These are phyloP conservation scores for Apiotrichum akiyoshidainum DNA, from an alignment of 1,284 basidiomycete species.

Conservation along the genomic window DNA sequence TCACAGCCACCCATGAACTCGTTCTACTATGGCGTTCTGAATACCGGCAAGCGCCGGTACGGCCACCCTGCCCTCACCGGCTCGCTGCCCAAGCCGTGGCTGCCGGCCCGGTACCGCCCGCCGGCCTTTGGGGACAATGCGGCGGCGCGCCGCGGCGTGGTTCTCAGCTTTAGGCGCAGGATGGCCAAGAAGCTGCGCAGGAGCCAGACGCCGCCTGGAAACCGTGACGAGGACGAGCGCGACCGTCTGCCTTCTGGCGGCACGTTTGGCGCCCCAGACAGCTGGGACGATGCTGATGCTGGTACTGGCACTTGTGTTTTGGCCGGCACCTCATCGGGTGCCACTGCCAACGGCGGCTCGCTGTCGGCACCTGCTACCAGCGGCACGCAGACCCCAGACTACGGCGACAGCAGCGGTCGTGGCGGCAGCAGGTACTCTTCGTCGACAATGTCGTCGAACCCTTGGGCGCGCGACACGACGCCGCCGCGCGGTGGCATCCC, in stretches of 20 bases:
- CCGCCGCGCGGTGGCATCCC: background rate
- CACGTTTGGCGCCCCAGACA: slow-evolving; percentile 23
- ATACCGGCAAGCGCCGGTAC: slow-evolving; percentile 67
- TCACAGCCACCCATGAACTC: slow-evolving; percentile 92
- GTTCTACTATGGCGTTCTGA: slow-evolving; percentile 84
- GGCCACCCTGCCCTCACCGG: slow-evolving; percentile 88
- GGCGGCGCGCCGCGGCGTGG: slow-evolving; percentile 42
- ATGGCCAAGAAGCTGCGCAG: slow-evolving; percentile 39
- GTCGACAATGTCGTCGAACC: slow-evolving; percentile 27
- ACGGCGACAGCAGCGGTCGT: background rate
- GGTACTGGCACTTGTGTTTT: too few relatives aligned
- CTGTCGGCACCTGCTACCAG: background rate
- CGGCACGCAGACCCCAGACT: background rate
- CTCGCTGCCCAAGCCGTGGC: slow-evolving; percentile 82
- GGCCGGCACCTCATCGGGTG: too few relatives aligned
- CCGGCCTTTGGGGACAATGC: slow-evolving; percentile 50
- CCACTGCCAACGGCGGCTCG: too few relatives aligned
- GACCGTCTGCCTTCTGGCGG: background rate
- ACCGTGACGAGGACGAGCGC: slow-evolving; percentile 4
- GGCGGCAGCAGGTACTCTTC: background rate
- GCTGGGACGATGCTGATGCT: slow-evolving; percentile 22
- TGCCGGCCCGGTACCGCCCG: slow-evolving; percentile 73
- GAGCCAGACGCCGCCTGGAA: slow-evolving; percentile 20
- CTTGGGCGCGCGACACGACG: slow-evolving; percentile 38
- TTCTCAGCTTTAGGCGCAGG: slow-evolving; percentile 43